Evolutionary conservation across 2,329 filamentous ascomycete genomes (phyloP), one percentile per base, ranked within the genome.

Genomic region (Colletotrichum cuscutae): DNA sequence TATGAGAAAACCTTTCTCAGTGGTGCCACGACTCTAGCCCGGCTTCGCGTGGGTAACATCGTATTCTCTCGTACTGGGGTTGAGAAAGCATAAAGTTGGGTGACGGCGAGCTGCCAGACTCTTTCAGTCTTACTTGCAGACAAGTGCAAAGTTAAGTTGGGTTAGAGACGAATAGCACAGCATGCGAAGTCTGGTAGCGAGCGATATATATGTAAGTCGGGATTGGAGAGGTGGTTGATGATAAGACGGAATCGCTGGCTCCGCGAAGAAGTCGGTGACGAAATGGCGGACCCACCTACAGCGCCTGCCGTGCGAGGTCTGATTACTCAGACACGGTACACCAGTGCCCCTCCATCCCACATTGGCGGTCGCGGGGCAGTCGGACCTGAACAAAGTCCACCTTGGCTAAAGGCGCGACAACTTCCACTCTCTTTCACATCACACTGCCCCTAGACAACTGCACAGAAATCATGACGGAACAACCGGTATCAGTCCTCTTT

Each of bases 401-500:
- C 42, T 35, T 54, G 32, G 32, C 54, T 12, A 12, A 63, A 61
- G 64, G 59, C 72, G 64, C 70, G 60, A 74, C 59, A 57, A 57
- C 63, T 30, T 35, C 11, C 5, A 57, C 56, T 28, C 52, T 64
- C 37, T 4, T 32, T 15, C 60, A 61, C 60, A 61, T 56, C 61
- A 19, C 26, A 22, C 15, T 54, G 52, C 28, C 12, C 7, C 6
- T 13, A 5, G 26, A 53, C 42, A 12, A 26, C 60, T 57, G 28
- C 65, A 59, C 74, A 78, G 74, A 49, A 49, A 49, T 19, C 24
- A 84, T 84, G 83, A 72, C 83, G 7, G 83, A 84, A 73, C 81
- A 82, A 52, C 69, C 72, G 35, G 76, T 94, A 67, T 95, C 92
- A 2, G 93, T 98, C 49, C 90, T 98, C 65, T 98, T 98, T 81